Base-by-base conservation (phyloP, 805 yeast species). In the Teunomyces funiuensis region DNA sequence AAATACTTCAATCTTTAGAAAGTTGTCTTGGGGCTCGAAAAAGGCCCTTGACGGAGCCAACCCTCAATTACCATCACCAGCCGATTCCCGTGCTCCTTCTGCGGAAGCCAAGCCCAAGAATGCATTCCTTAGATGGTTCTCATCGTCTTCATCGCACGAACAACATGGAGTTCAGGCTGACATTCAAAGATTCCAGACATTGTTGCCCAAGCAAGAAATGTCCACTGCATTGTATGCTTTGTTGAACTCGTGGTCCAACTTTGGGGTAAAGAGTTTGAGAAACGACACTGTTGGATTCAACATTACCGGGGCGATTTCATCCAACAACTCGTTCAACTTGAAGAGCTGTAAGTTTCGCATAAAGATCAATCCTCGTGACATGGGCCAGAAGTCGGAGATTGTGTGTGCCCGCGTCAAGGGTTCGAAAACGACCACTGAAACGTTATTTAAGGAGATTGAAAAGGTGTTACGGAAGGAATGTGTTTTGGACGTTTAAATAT, bases 391-490 rank as follows among this genome's bases (percentile, higher is more conserved):
- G 37, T 80, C 87, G 33, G 76, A 71, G 44, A 64, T 85, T 26
- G 73, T 74, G 11, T 81, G 86, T 54, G 76, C 73, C 15, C 80
- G 81, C 57, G 74, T 76, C 23, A 79, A 77, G 48, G 93, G 93
- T 5, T 82, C 89, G 1, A 62, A 71, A 23, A 78, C 76, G 48
- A 78, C 88, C 5, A 75, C 85, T 39, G 73, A 65, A 26, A 80
- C 80, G 46, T 66, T 85, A 50, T 77, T 77, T 46, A 66, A 62
- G 42, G 90, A 85, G 55, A 74, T 84, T 47, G 80, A 79, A 51
- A 80, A 77, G 54, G 85, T 84, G 25, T 66, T 85, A 51, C 68
- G 67, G 38, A 80, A 80, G 57, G 89, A 84, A 58, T 79, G 80
- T 25, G 85, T 82, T 19, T 61, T 80, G 62, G 74, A 69, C 20